These are phyloP conservation scores for Hordeum marinum DNA, from an alignment of 176 grass and related monocot species.

Conservation along the genomic window DNA sequence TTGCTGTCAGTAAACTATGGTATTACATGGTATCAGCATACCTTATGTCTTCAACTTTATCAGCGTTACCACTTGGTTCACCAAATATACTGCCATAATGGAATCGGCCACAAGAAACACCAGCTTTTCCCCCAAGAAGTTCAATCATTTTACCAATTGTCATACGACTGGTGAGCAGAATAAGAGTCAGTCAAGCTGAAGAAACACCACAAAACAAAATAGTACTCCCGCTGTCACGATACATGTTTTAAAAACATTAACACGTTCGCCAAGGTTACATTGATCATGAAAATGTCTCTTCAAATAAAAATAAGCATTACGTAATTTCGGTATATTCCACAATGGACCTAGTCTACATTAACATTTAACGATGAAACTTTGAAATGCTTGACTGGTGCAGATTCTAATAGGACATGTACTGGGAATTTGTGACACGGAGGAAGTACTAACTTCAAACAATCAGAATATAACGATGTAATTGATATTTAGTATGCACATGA, in stretches of 20 bases:
- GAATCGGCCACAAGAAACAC: slow-evolving; percentile 79
- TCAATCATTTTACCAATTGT: slow-evolving; percentile 99
- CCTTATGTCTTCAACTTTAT: slow-evolving; percentile 94
- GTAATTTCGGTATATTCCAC: background rate
- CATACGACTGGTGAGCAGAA: slow-evolving; percentile 63
- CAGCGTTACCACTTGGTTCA: slow-evolving; percentile 82
- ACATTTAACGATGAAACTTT: background rate
- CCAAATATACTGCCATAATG: slow-evolving; percentile 98
- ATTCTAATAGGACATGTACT: background rate
- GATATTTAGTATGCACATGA: background rate
- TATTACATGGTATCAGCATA: slow-evolving; percentile 24
- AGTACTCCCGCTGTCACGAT: background rate
- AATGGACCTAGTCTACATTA: background rate
- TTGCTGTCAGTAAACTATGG: background rate
- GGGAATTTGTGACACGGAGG: background rate
- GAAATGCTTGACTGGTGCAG: background rate
- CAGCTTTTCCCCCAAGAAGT: slow-evolving; percentile 93
- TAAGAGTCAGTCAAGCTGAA: background rate
- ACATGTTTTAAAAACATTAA: background rate
- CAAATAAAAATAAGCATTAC: background rate
- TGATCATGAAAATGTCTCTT: background rate
- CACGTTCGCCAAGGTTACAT: background rate
- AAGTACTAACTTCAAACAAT: slow-evolving; percentile 1
- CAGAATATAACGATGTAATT: background rate
- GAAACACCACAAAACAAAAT: background rate